Evolutionary conservation across 441 rosid genomes (phyloP).

Genomic region (Adansonia rubrostipa): DNA sequence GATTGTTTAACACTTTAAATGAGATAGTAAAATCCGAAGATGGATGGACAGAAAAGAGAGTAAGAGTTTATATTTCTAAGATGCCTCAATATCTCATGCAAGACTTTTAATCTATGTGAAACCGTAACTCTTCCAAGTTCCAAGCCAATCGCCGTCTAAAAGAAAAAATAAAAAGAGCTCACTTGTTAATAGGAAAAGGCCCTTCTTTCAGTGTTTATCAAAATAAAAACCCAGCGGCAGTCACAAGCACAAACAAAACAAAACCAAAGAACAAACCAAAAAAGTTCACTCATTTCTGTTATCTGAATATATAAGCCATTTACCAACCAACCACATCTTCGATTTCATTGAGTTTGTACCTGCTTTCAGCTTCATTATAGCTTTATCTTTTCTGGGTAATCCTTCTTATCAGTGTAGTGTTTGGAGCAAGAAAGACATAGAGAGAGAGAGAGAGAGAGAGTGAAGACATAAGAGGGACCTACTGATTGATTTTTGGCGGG

Average conservation of each 20-base stretch:
- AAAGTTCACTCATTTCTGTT: slow-evolving; percentile 2
- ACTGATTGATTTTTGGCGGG: slow-evolving; percentile 78
- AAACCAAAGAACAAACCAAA: slow-evolving; percentile 12
- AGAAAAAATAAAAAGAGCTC: not conserved
- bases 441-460: slow-evolving; percentile 36
- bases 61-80: not conserved
- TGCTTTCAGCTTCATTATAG: slow-evolving; percentile 25
- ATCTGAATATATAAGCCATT: not conserved
- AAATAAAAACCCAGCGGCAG: slow-evolving; percentile 20
- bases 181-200: not conserved
- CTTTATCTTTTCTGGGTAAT: slow-evolving; percentile 31
- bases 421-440: slow-evolving; percentile 28
- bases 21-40: not conserved
- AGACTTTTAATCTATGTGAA: slow-evolving; percentile 19
- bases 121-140: not conserved
- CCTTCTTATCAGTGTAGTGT: slow-evolving; percentile 22
- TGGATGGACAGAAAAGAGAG: not conserved
- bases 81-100: not conserved
- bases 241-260: not conserved
- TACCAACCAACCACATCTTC: slow-evolving; percentile 24
- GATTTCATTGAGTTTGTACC: slow-evolving; percentile 39
- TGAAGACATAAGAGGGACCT: slow-evolving; percentile 74
- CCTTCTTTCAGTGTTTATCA: slow-evolving; percentile 6
- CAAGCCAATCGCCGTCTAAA: not conserved
- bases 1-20: not conserved